A percentile compares a stretch with the other conserved stretches of the same genome.
Conservation (phyloP, 2,329 filamentous ascomycete genomes). For the Fusarium avenaceum region DNA sequence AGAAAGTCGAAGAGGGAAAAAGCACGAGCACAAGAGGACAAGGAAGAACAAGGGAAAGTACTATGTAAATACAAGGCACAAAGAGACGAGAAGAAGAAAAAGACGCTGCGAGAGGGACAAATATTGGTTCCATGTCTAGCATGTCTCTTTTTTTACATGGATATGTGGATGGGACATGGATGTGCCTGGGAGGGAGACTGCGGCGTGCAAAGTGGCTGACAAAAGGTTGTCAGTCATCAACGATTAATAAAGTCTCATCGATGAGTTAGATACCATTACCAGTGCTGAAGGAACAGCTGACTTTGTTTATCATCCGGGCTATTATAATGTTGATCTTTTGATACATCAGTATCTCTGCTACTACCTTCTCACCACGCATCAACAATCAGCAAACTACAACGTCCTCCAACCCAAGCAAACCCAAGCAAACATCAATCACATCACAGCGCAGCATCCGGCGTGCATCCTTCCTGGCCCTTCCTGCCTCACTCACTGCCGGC, state of each 20-base stretch:
- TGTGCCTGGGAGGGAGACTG: constrained; percentile 38
- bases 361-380: background rate
- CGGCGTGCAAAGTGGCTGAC: constrained; percentile 27
- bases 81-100: constrained; percentile 12
- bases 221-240: constrained; percentile 8
- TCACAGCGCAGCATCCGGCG: constrained; percentile 1
- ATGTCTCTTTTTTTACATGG: constrained; percentile 15
- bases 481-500: constrained; percentile 37
- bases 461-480: constrained; percentile 11
- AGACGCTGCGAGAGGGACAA: constrained; percentile 16
- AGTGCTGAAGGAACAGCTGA: constrained; percentile 27
- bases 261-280: background rate
- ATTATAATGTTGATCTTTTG: constrained; percentile 17
- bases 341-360: constrained; percentile 7
- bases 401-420: constrained; percentile 2
- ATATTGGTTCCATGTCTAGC: constrained; percentile 20
- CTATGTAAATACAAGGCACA: constrained; percentile 17
- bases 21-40: constrained; percentile 20
- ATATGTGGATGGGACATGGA: constrained; percentile 13
- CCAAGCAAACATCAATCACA: constrained; percentile 8
- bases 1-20: constrained; percentile 25
- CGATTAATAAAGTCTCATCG: background rate
- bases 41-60: constrained; percentile 2
- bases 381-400: constrained; percentile 5
- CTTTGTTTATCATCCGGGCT: constrained; percentile 13